phyloP scores from a whole-genome alignment of 208 protist species.

The Wallacemonas sp. region DNA sequence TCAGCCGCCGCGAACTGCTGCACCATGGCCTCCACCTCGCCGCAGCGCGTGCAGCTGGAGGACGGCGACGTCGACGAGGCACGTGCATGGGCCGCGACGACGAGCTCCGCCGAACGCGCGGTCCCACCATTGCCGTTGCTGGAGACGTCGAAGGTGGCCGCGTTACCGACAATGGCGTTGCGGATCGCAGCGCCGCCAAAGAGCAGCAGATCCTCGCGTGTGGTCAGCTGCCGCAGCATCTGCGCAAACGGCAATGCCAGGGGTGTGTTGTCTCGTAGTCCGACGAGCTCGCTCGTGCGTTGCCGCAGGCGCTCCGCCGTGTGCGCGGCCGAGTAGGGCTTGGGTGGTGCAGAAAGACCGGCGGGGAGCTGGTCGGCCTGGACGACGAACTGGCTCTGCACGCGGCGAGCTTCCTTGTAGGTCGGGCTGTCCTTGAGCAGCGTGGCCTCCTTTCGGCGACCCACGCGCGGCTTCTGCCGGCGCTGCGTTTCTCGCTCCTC shows the following conservation, averaged over 20 bases:
- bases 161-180: not conserved
- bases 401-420: not conserved
- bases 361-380: not conserved
- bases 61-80: slow-evolving; percentile 1
- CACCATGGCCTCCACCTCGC: slow-evolving; percentile 56
- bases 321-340: slow-evolving; percentile 11
- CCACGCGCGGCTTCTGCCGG: slow-evolving; percentile 45
- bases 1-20: slow-evolving; percentile 36
- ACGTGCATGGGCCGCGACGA: not conserved
- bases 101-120: not conserved
- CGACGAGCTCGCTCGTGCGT: not conserved
- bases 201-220: not conserved
- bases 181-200: slow-evolving; percentile 8
- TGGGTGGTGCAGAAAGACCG: not conserved
- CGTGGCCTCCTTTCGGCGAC: slow-evolving; percentile 35
- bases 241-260: not conserved
- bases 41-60: slow-evolving; percentile 53
- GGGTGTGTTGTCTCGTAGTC: not conserved
- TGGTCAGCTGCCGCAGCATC: slow-evolving; percentile 6
- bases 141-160: not conserved
- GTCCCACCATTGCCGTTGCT: not conserved
- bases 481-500: slow-evolving; percentile 17
- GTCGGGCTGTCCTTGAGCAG: slow-evolving; percentile 24
- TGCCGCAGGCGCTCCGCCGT: not conserved
- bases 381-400: not conserved